Evolutionary conservation across 2,329 filamentous ascomycete genomes (phyloP).

Genomic region (Aspergillus aculeatus): DNA sequence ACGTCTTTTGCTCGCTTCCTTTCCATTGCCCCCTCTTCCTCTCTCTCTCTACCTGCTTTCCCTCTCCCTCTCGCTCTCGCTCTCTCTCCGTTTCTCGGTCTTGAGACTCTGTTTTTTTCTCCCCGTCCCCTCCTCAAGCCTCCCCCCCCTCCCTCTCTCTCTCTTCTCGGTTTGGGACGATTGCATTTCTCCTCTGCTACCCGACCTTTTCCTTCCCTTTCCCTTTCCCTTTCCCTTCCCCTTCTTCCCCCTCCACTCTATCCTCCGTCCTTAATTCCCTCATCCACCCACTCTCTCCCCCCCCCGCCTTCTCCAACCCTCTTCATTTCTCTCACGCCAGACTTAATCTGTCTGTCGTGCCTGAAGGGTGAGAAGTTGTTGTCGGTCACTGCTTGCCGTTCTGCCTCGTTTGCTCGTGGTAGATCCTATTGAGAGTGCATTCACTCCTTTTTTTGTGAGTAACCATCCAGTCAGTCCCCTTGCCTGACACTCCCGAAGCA

Average conservation of each 20-base stretch:
- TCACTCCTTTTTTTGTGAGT: slow-evolving; percentile 31
- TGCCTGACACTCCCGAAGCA: slow-evolving; percentile 8
- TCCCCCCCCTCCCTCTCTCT: slow-evolving; percentile 9
- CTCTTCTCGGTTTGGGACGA: neutral
- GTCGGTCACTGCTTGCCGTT: slow-evolving; percentile 15
- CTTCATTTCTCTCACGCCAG: slow-evolving; percentile 22
- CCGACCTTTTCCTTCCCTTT: slow-evolving; percentile 20
- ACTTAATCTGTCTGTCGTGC: slow-evolving; percentile 23
- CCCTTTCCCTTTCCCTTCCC: slow-evolving; percentile 20
- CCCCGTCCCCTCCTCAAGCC: neutral
- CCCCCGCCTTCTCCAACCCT: slow-evolving; percentile 22
- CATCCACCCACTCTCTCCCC: slow-evolving; percentile 28
- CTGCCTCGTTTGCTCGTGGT: slow-evolving; percentile 39
- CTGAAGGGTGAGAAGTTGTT: slow-evolving; percentile 23
- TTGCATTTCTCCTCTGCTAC: slow-evolving; percentile 13
- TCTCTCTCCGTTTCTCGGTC: slow-evolving; percentile 8
- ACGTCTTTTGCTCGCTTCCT: slow-evolving; percentile 17
- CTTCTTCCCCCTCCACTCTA: slow-evolving; percentile 23
- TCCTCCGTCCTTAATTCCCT: slow-evolving; percentile 21
- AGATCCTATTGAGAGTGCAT: slow-evolving; percentile 18
- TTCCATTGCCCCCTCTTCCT: slow-evolving; percentile 13
- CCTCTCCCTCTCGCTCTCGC: slow-evolving; percentile 11
- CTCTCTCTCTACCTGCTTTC: slow-evolving; percentile 6
- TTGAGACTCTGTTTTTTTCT: slow-evolving; percentile 6
- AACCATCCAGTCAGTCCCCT: slow-evolving; percentile 1